Evolutionary conservation across 257 asterid genomes (phyloP).

Genomic region (Apocynum venetum): DNA sequence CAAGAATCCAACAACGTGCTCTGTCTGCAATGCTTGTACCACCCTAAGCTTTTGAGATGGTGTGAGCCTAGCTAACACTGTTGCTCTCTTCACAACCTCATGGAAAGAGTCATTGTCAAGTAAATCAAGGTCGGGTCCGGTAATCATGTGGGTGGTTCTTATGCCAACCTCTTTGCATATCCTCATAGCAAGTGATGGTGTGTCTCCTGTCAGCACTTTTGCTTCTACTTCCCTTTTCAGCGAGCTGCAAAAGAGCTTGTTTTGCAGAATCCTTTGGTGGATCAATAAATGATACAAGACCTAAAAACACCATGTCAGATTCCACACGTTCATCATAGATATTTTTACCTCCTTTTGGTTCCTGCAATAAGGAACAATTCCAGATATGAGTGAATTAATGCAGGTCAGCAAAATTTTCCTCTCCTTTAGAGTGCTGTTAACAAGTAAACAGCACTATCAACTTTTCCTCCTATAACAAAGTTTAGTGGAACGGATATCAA

Average conservation of each 20-base stretch:
- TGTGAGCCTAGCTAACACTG: conserved; percentile 26
- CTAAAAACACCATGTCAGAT: conserved; percentile 22
- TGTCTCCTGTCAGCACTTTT: conserved; percentile 24
- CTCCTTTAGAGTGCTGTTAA: background rate
- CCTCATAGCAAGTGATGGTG: conserved; percentile 21
- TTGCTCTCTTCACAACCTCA: conserved; percentile 19
- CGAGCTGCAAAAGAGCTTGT: conserved; percentile 14
- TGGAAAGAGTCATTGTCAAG: conserved; percentile 26
- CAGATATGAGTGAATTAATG: background rate
- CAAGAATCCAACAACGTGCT: conserved; percentile 19
- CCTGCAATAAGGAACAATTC: conserved; percentile 10
- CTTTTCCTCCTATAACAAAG: background rate
- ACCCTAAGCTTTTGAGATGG: conserved; percentile 24
- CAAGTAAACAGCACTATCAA: background rate
- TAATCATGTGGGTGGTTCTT: conserved; percentile 15
- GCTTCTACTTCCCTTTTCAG: conserved; percentile 27
- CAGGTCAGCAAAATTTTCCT: background rate
- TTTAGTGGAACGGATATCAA: background rate
- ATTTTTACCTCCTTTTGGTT: background rate
- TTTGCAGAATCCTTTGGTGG: conserved; percentile 27
- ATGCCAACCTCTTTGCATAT: conserved; percentile 28
- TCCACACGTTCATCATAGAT: conserved; percentile 13
- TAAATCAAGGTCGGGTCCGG: conserved; percentile 27
- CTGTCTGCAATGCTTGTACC: conserved; percentile 19
- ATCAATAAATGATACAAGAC: conserved; percentile 19